These are phyloP conservation scores for Podospora didyma DNA, from an alignment of 495 filamentous ascomycete species.

Conservation along the genomic window DNA sequence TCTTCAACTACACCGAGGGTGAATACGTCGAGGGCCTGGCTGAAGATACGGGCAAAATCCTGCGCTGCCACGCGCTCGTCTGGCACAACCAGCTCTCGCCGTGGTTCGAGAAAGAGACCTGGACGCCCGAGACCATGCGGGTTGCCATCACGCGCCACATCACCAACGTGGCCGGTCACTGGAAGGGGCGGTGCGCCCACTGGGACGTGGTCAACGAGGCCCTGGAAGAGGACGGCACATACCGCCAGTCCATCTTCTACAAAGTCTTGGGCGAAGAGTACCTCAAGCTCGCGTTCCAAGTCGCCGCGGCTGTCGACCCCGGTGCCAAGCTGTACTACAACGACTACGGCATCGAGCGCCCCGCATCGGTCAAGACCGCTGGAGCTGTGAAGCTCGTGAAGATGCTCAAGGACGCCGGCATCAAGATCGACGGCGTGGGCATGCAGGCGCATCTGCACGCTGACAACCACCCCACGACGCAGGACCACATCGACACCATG, in stretches of 20 bases:
- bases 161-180: slow-evolving; percentile 48
- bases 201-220: slow-evolving; percentile 70
- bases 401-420: slow-evolving; percentile 47
- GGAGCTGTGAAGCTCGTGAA: slow-evolving; percentile 53
- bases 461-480: slow-evolving; percentile 45
- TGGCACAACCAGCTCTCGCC: slow-evolving; percentile 58
- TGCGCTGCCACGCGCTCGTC: slow-evolving; percentile 57
- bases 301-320: slow-evolving; percentile 50
- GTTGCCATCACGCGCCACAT: slow-evolving; percentile 53
- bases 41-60: slow-evolving; percentile 41
- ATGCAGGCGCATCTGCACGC: slow-evolving; percentile 60
- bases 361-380: slow-evolving; percentile 25
- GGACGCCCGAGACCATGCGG: slow-evolving; percentile 49
- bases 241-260: slow-evolving; percentile 54
- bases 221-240: slow-evolving; percentile 63
- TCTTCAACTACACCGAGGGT: slow-evolving; percentile 53
- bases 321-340: slow-evolving; percentile 64
- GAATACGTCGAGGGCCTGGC: slow-evolving; percentile 48
- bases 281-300: slow-evolving; percentile 54
- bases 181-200: slow-evolving; percentile 51
- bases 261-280: slow-evolving; percentile 54
- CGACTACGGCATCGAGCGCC: slow-evolving; percentile 63
- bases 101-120: slow-evolving; percentile 51
- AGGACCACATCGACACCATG: slow-evolving; percentile 47
- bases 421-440: slow-evolving; percentile 62